Conservation (phyloP, 257 asterid species). For the Cynanchum wilfordii region DNA sequence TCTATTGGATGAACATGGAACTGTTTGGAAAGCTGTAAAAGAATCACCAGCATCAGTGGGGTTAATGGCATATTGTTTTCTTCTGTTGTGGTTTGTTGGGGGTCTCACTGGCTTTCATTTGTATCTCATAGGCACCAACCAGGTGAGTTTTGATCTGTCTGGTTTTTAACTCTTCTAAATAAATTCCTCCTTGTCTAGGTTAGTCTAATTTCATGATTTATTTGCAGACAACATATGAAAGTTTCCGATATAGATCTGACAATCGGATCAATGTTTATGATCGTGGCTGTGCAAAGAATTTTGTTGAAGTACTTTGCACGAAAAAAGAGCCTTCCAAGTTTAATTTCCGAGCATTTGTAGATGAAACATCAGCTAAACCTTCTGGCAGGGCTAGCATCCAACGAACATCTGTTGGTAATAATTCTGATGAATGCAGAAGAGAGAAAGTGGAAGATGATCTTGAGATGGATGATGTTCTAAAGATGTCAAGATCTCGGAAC, state of each 20-base stretch:
- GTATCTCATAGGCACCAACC: conserved; percentile 57
- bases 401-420: conserved; percentile 7
- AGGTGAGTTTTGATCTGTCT: conserved; percentile 33
- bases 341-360: conserved; percentile 27
- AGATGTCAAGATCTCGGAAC: conserved; percentile 33
- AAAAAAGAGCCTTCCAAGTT: conserved; percentile 27
- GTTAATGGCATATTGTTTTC: conserved; percentile 52
- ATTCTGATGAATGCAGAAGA: conserved; percentile 20
- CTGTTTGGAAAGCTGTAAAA: conserved; percentile 43
- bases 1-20: conserved; percentile 34
- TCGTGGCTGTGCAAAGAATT: conserved; percentile 31
- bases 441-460: conserved; percentile 42
- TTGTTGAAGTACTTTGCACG: conserved; percentile 36
- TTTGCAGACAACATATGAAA: conserved; percentile 67
- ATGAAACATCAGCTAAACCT: conserved; percentile 22
- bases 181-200: not conserved
- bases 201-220: not conserved
- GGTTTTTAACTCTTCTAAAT: no score
- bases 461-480: conserved; percentile 39
- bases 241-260: conserved; percentile 39
- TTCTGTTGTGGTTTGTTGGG: conserved; percentile 76
- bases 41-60: conserved; percentile 52
- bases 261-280: conserved; percentile 32
- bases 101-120: conserved; percentile 79
- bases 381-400: conserved; percentile 12